These are phyloP conservation scores for Rhizoctonia solani DNA, from an alignment of 1,284 basidiomycete species.

Conservation along the genomic window DNA sequence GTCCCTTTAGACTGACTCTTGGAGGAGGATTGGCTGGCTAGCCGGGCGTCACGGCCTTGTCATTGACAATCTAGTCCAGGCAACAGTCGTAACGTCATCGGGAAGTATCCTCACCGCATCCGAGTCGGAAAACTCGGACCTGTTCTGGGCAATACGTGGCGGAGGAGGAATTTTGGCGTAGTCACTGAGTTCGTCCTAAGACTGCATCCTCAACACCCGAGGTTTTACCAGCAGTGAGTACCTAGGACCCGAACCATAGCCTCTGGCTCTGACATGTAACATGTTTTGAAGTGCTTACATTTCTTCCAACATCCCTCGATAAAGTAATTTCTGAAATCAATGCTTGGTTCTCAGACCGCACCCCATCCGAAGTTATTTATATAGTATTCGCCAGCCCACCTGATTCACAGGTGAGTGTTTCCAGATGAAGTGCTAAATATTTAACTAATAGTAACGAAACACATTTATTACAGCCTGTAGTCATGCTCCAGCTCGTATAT, in stretches of 20 bases:
- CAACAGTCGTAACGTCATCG: slow-evolving; percentile 25
- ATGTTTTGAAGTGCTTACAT: slow-evolving; percentile 14
- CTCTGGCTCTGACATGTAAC: not conserved
- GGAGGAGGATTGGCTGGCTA: slow-evolving; percentile 33
- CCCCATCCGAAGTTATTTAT: slow-evolving; percentile 1
- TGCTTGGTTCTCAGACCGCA: slow-evolving; percentile 20
- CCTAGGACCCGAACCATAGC: no score
- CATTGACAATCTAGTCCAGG: slow-evolving; percentile 33
- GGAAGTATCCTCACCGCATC: slow-evolving; percentile 34
- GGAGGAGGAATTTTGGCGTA: slow-evolving; percentile 37
- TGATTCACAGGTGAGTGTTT: slow-evolving; percentile 18
- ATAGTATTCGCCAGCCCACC: slow-evolving; percentile 10
- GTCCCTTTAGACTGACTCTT: slow-evolving; percentile 10
- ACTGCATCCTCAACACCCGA: slow-evolving; percentile 33
- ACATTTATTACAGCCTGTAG: slow-evolving; percentile 20
- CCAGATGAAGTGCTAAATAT: not conserved
- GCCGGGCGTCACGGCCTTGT: slow-evolving; percentile 34
- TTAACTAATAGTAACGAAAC: not conserved
- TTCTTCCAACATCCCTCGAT: not conserved
- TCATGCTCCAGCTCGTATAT: not conserved
- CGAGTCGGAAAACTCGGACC: slow-evolving; percentile 24
- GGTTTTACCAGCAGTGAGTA: slow-evolving; percentile 15
- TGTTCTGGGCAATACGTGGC: slow-evolving; percentile 34
- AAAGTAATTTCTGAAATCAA: slow-evolving; percentile 31
- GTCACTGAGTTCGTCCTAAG: slow-evolving; percentile 33